Evolutionary conservation across 2,329 filamentous ascomycete genomes (phyloP), one percentile per base, ranked within the genome.

Genomic region (Fusarium hostae): DNA sequence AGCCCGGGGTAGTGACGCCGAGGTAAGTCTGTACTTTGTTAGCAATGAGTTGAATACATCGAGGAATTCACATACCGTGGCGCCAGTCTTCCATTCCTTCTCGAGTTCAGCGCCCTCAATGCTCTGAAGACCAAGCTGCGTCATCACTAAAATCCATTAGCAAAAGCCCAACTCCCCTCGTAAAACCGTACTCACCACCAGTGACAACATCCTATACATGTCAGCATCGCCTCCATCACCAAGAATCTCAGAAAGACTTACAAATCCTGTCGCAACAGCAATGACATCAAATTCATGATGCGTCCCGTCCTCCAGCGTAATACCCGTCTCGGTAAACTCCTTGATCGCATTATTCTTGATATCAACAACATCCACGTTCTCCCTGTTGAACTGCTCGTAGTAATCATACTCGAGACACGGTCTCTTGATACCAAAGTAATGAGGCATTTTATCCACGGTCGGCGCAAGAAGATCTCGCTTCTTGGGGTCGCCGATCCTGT

Each of bases 361-460:
- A 47, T 86, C 81, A 16, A 86, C 73, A 9, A 86, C 47, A 34
- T 85, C 80, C 8, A 86, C 84, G 4, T 70, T 79, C 1, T 78
- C 73, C 30, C 82, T 78, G 76, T 85, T 85, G 66, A 86, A 85
- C 75, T 84, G 81, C 73, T 86, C 84, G 55, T 82, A 86, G 78
- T 85, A 86, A 57, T 78, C 77, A 9, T 79, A 63, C 73, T 85
- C 83, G 1, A 85, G 77, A 52, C 80, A 83, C 4, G 82, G 80
- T 16, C 87, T 82, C 78, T 88, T 90, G 43, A 83, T 80, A 11
- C 86, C 88, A 72, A 88, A 90, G 30, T 81, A 84, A 60, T 89
- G 86, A 2, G 85, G 87, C 77, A 83, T 85, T 48, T 85, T 32
- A 0, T 48, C 45, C 1, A 48, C 76, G 12, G 81, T 71, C 0